Evolutionary conservation across 768 basidiomycete species (phyloP).

Genomic region (Fomitopsis serialis): DNA sequence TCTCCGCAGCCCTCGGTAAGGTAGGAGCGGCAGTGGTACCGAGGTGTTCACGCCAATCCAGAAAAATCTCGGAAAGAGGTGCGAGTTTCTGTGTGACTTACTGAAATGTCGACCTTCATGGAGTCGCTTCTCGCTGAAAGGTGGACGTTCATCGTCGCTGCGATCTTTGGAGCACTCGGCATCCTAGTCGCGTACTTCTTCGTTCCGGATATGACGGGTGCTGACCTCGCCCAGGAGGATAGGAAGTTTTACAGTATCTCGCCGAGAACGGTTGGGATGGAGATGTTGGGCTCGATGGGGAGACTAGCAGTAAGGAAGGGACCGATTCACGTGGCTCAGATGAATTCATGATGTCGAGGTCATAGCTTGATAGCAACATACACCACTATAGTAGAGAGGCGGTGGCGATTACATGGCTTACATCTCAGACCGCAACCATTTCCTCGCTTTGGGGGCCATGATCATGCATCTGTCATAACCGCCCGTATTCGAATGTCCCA

Average conservation of each 20-base stretch:
- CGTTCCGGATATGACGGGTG: conserved; percentile 61
- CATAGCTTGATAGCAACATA: too few relatives aligned
- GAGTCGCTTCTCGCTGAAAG: conserved; percentile 24
- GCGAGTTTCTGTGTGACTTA: conserved; percentile 13
- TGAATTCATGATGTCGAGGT: too few relatives aligned
- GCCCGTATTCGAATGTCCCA: too few relatives aligned
- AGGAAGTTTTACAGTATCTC: conserved; percentile 55
- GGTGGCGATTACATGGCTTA: too few relatives aligned
- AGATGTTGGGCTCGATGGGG: too few relatives aligned
- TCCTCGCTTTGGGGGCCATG: too few relatives aligned
- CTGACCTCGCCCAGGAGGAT: conserved; percentile 65
- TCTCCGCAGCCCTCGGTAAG: conserved; percentile 65
- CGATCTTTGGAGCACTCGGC: conserved; percentile 60
- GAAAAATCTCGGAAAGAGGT: conserved; percentile 60
- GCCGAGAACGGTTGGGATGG: conserved; percentile 63
- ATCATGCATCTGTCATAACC: too few relatives aligned
- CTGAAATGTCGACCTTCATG: not conserved
- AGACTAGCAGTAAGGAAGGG: too few relatives aligned
- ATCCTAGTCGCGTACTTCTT: conserved; percentile 65
- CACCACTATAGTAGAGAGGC: too few relatives aligned
- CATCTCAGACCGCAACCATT: too few relatives aligned
- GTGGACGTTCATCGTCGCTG: conserved; percentile 66
- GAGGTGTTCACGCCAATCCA: conserved; percentile 70
- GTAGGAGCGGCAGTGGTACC: conserved; percentile 69
- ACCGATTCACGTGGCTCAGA: too few relatives aligned